Evolutionary conservation across 2,329 filamentous ascomycete species (phyloP).

Genomic region (Biscogniauxia marginata): DNA sequence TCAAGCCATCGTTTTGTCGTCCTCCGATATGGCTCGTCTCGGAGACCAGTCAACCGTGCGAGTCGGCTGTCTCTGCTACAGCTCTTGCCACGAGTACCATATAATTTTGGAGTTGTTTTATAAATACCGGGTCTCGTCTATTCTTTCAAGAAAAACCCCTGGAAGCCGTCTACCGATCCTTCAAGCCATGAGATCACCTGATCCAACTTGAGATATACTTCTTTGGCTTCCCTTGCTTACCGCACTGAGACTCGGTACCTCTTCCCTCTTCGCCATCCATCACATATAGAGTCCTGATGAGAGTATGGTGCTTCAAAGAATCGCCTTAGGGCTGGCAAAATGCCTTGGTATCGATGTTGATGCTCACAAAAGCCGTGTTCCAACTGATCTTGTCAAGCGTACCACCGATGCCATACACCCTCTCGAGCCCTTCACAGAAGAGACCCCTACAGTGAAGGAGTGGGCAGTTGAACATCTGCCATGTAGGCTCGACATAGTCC

Average conservation of each 20-base stretch:
- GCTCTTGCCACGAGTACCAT: too few relatives aligned
- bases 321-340: neutral
- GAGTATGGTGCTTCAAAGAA: neutral
- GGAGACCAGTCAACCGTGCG: neutral
- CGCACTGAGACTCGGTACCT: neutral
- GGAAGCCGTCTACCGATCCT: neutral
- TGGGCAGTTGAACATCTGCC: conserved; percentile 60
- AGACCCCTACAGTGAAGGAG: conserved; percentile 64
- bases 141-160: neutral
- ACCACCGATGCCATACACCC: conserved; percentile 22
- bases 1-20: neutral
- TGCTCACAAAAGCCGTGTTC: neutral
- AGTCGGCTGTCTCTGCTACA: neutral
- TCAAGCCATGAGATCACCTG: neutral
- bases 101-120: neutral
- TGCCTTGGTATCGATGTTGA: conserved; percentile 8
- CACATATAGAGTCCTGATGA: neutral
- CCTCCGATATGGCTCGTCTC: neutral
- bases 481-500: conserved; percentile 38
- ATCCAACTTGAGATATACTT: neutral
- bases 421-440: conserved; percentile 63
- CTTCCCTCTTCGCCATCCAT: neutral
- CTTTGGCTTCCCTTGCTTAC: neutral
- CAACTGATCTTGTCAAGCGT: neutral
- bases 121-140: neutral